phyloP scores from a whole-genome alignment of 768 basidiomycete species.

The Naganishia onofrii region DNA sequence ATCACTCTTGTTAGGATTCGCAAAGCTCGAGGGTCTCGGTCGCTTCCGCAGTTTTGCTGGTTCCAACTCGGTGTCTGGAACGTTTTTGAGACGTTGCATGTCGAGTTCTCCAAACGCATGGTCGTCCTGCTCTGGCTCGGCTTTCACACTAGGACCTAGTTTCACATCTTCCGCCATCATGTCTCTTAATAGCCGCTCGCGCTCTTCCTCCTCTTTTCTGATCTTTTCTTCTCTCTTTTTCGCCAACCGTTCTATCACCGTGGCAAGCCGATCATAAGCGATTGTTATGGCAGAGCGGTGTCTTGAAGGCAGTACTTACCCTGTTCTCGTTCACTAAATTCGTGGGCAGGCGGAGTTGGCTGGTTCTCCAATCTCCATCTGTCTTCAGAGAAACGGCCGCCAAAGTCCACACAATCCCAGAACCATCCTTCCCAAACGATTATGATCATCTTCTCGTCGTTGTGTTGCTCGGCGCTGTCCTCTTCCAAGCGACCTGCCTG shows the following conservation, averaged over 20 bases:
- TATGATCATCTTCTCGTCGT: constrained; percentile 61
- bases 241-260: constrained; percentile 19
- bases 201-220: constrained; percentile 11
- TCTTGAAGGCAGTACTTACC: constrained; percentile 3
- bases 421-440: constrained; percentile 96
- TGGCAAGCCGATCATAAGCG: not conserved
- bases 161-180: constrained; percentile 8
- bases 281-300: not conserved
- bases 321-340: constrained; percentile 1
- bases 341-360: constrained; percentile 2
- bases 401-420: constrained; percentile 81
- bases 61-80: constrained; percentile 33
- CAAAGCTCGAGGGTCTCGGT: constrained; percentile 9
- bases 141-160: not conserved
- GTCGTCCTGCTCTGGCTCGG: not conserved
- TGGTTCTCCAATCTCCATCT: constrained; percentile 41
- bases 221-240: constrained; percentile 5
- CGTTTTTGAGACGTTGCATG: constrained; percentile 15
- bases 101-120: not conserved
- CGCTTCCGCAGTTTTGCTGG: constrained; percentile 44
- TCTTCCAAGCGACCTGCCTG: constrained; percentile 32
- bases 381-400: constrained; percentile 57
- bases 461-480: constrained; percentile 54
- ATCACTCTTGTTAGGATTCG: constrained; percentile 34
- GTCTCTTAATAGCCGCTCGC: not conserved